Percentiles rank a stretch among this genome's conserved stretches.
These are phyloP conservation scores for Stereocaulon alpinum DNA, from an alignment of 495 filamentous ascomycete genomes.

Conservation along the genomic window DNA sequence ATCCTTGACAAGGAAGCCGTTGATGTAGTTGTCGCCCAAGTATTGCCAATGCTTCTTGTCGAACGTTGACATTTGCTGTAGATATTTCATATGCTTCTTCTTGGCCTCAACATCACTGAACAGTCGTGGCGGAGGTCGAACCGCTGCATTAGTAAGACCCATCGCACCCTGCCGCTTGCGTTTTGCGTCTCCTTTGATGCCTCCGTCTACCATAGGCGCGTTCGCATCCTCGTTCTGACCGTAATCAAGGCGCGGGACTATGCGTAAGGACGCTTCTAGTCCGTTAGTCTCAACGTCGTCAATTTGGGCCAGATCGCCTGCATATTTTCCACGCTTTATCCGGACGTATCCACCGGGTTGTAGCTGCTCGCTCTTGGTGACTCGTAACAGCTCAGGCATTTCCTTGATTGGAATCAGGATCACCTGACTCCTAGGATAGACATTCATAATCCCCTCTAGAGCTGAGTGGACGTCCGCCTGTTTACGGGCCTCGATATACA, in stretches of 20 bases:
- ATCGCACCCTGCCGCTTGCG: slow-evolving; percentile 59
- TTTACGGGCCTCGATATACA: slow-evolving; percentile 85
- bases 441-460: slow-evolving; percentile 70
- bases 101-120: slow-evolving; percentile 92
- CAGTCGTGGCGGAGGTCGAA: slow-evolving; percentile 75
- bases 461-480: slow-evolving; percentile 76
- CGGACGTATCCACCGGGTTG: slow-evolving; percentile 87
- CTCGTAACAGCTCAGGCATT: slow-evolving; percentile 90
- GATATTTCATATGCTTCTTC: slow-evolving; percentile 68
- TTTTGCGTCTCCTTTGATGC: slow-evolving; percentile 43
- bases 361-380: slow-evolving; percentile 75
- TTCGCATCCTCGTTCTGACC: slow-evolving; percentile 70
- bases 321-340: slow-evolving; percentile 73
- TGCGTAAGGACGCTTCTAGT: slow-evolving; percentile 70
- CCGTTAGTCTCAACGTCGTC: slow-evolving; percentile 90
- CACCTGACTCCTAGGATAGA: slow-evolving; percentile 74
- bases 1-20: slow-evolving; percentile 89
- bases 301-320: slow-evolving; percentile 84
- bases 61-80: slow-evolving; percentile 43
- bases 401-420: slow-evolving; percentile 90
- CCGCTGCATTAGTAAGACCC: slow-evolving; percentile 30
- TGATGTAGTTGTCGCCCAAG: slow-evolving; percentile 75
- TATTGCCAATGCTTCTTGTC: slow-evolving; percentile 73
- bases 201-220: slow-evolving; percentile 38
- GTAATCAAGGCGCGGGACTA: slow-evolving; percentile 89